Evolutionary conservation across 352 stramenopile species (phyloP), one percentile per base, ranked within the genome.

Genomic region (Globisporangium uncinulatum): DNA sequence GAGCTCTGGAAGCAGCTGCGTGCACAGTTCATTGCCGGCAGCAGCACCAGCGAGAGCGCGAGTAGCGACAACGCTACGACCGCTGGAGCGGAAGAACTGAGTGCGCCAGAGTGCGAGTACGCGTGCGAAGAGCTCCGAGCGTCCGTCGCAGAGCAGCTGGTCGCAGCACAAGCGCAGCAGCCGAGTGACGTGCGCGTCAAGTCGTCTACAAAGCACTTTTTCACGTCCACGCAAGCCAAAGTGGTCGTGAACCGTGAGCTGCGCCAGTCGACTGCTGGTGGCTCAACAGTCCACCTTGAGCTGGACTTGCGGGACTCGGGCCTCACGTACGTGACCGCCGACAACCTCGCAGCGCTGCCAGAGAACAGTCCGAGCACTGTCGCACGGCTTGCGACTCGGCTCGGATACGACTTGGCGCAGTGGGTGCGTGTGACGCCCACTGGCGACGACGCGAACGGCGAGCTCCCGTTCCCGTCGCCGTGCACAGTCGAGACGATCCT

Each of bases 281-380:
- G 95, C 1, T 96, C 81, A 21, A 98, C 90, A 3, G 61, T 87
- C 11, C 93, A 98, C 66, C 63, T 97, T 7, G 92, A 98, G 63
- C 70, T 98, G 29, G 84, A 96, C 53, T 54, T 98, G 43, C 74
- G 77, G 20, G 76, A 82, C 55, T 90, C 85, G 3, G 82, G 78
- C 31, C 50, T 96, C n/a, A 78, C 78, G 20, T 98, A 98, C 60
- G 46, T 86, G 43, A 98, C 94, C 14, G 95, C 94, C 1, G 95
- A 99, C 70, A 98, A 98, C 67, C 61, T 98, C 24, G 93, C 90
- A 1, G 82, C 98, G 34, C 62, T 98, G n/a, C 87, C 94, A 0
- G 87, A 94, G 57, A 98, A 98, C 71, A 59, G 87, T 17, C 45
- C 65, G 6, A 63, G 52, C 0, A 70, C 91, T 5, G 95, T 99